These are phyloP conservation scores for Podaxis sp. DNA, from an alignment of 768 basidiomycete species.

Conservation along the genomic window DNA sequence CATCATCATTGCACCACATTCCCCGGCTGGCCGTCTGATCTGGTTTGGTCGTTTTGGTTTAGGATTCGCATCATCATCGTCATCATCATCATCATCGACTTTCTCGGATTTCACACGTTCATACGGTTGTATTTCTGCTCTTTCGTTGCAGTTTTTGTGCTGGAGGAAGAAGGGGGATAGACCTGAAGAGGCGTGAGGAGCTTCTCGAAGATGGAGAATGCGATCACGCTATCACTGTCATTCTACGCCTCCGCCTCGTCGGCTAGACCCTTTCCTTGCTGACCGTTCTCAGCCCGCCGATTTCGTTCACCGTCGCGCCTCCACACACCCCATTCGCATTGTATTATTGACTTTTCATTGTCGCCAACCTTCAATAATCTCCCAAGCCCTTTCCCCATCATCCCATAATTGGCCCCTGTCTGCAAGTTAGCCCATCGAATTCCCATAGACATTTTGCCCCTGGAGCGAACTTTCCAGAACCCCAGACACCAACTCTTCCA, in stretches of 20 bases:
- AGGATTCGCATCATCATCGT: slow-evolving; percentile 15
- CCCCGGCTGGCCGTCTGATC: slow-evolving; percentile 20
- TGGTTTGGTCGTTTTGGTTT: slow-evolving; percentile 17
- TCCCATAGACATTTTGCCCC: slow-evolving; percentile 7
- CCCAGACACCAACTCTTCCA: background rate
- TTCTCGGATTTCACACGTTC: slow-evolving; percentile 25
- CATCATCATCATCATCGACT: slow-evolving; percentile 15
- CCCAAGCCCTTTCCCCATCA: background rate
- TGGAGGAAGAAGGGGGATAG: slow-evolving; percentile 18
- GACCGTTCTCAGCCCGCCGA: background rate
- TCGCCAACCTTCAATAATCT: background rate
- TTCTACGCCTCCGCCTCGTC: slow-evolving; percentile 2
- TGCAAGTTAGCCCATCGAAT: background rate
- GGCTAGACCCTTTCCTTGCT: slow-evolving; percentile 1
- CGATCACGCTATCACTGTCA: background rate
- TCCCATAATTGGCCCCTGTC: background rate
- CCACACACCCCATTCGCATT: slow-evolving; percentile 3
- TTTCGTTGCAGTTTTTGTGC: slow-evolving; percentile 13
- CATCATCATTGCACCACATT: slow-evolving; percentile 3
- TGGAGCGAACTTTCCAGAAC: slow-evolving; percentile 9
- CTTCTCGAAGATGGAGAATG: background rate
- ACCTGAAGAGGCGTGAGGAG: slow-evolving; percentile 5
- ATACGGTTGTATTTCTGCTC: slow-evolving; percentile 19
- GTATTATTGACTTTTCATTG: background rate
- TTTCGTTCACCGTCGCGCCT: background rate